Conservation (phyloP, 768 basidiomycete genomes). For the Lactarius quietus region DNA sequence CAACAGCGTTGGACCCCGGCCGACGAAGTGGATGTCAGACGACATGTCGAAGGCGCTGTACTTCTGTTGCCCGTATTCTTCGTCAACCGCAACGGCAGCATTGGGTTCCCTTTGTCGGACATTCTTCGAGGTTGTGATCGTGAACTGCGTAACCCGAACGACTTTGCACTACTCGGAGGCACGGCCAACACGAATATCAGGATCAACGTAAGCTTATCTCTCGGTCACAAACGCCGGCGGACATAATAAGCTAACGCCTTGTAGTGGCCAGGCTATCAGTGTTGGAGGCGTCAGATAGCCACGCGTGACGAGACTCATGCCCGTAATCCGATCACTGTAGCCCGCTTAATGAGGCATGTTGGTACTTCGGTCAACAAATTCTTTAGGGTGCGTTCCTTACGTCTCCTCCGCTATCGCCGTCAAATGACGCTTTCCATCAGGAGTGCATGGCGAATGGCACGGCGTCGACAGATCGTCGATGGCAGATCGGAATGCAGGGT, state of each 20-base stretch:
- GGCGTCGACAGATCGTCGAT: neutral
- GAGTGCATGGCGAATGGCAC: neutral
- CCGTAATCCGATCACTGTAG: neutral
- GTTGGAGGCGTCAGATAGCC: slow-evolving; percentile 7
- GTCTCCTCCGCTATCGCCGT: neutral
- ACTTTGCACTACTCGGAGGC: no score
- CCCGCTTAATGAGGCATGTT: slow-evolving; percentile 12
- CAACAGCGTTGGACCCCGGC: slow-evolving; percentile 13
- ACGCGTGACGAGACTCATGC: slow-evolving; percentile 2
- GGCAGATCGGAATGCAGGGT: slow-evolving; percentile 1
- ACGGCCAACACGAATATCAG: no score
- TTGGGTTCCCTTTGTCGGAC: slow-evolving; percentile 5
- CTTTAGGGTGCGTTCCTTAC: slow-evolving; percentile 1
- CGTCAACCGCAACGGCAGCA: neutral
- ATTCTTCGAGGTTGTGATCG: neutral
- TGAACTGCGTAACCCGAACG: no score
- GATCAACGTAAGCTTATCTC: neutral
- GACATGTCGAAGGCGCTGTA: neutral
- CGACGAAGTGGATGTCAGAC: slow-evolving; percentile 8
- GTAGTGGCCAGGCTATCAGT: slow-evolving; percentile 8
- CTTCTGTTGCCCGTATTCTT: slow-evolving; percentile 16
- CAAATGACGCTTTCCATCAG: neutral
- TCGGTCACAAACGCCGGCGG: neutral
- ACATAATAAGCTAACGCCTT: neutral
- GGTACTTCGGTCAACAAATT: slow-evolving; percentile 7